Evolutionary conservation across 257 asterid genomes (phyloP).

Genomic region (Apocynum venetum): DNA sequence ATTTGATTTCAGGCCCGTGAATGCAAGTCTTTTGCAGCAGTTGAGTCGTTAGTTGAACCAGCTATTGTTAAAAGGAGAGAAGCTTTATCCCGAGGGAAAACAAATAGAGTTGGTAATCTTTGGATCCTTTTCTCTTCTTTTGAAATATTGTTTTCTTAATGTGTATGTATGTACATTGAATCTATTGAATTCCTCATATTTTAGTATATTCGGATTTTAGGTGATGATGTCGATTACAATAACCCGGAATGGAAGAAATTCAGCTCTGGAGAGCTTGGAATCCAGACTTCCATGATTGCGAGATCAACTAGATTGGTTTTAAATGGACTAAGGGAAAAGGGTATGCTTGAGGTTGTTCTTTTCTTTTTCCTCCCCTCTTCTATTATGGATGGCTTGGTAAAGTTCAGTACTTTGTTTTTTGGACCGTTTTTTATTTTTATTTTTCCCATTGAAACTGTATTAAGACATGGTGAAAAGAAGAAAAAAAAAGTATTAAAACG

Average conservation of each 20-base stretch:
- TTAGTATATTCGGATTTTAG: not conserved
- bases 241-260: conserved; percentile 29
- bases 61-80: conserved; percentile 9
- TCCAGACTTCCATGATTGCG: conserved; percentile 27
- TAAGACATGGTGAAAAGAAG: not conserved
- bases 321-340: conserved; percentile 25
- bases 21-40: conserved; percentile 19
- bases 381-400: not conserved
- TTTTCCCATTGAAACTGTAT: not conserved
- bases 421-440: not conserved
- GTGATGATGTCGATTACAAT: conserved; percentile 12
- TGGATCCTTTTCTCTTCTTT: not conserved
- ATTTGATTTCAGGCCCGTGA: conserved; percentile 13
- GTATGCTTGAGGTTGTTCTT: conserved; percentile 9
- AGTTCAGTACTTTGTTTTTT: not conserved
- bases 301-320: conserved; percentile 25
- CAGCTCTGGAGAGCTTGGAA: conserved; percentile 28
- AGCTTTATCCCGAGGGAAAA: conserved; percentile 1
- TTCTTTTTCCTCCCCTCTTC: not conserved
- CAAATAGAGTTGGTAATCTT: conserved; percentile 13
- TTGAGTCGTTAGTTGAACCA: conserved; percentile 10
- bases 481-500: not conserved
- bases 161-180: not conserved
- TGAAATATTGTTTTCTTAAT: not conserved
- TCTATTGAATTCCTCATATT: not conserved